Percentiles rank a stretch among this genome's conserved stretches.
phyloP scores from a whole-genome alignment of 2,329 filamentous ascomycete species.

The Penicillium freii region DNA sequence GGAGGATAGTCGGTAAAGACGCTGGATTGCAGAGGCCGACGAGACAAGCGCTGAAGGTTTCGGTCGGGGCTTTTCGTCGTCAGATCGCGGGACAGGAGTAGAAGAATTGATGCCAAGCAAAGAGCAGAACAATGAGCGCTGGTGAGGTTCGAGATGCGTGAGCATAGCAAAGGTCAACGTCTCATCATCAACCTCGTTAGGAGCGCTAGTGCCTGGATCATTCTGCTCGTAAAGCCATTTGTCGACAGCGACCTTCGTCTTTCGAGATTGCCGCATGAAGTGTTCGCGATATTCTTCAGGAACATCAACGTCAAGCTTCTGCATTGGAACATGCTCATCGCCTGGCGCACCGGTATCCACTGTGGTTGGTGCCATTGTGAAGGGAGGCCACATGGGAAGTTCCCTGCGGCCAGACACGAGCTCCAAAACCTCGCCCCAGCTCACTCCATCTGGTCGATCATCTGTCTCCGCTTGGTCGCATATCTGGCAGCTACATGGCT shows the following conservation, averaged over 20 bases:
- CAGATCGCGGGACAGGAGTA: slow-evolving; percentile 57
- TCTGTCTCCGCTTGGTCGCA: slow-evolving; percentile 65
- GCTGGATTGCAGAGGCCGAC: slow-evolving; percentile 74
- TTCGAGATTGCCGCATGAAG: slow-evolving; percentile 86
- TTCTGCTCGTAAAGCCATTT: slow-evolving; percentile 82
- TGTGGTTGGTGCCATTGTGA: slow-evolving; percentile 65
- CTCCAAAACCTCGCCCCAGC: slow-evolving; percentile 94
- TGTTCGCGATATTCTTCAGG: slow-evolving; percentile 91
- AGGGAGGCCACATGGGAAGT: slow-evolving; percentile 84
- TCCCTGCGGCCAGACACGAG: slow-evolving; percentile 85
- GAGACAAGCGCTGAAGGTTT: slow-evolving; percentile 73
- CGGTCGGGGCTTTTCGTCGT: slow-evolving; percentile 63
- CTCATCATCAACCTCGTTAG: slow-evolving; percentile 89
- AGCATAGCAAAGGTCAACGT: slow-evolving; percentile 91
- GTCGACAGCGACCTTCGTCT: slow-evolving; percentile 87
- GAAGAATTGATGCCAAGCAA: slow-evolving; percentile 63
- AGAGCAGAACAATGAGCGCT: slow-evolving; percentile 79
- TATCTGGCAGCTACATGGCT: slow-evolving; percentile 83
- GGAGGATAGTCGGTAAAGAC: slow-evolving; percentile 72
- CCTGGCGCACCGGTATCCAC: slow-evolving; percentile 56
- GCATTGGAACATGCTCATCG: slow-evolving; percentile 59
- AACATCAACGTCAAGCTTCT: slow-evolving; percentile 87
- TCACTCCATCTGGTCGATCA: slow-evolving; percentile 63
- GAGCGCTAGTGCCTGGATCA: slow-evolving; percentile 69
- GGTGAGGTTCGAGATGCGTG: slow-evolving; percentile 73